phyloP scores from a whole-genome alignment of 768 basidiomycete species.

The Steccherinum ochraceum region DNA sequence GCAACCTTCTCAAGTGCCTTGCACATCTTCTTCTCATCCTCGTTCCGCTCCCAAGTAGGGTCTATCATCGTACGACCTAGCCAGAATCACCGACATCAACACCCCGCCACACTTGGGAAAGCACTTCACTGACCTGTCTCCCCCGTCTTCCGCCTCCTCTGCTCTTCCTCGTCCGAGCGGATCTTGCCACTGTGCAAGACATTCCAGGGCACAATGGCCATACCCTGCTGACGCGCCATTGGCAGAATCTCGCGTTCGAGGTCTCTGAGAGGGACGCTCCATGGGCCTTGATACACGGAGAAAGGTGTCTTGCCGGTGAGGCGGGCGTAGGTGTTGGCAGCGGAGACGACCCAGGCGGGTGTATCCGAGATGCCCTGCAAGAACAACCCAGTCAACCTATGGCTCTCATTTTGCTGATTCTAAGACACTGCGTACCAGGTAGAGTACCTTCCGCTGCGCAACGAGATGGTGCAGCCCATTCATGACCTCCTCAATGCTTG shows the following conservation, averaged over 20 bases:
- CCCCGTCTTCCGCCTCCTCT: slow-evolving; percentile 13
- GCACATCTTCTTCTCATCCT: slow-evolving; percentile 36
- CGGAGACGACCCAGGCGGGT: slow-evolving; percentile 28
- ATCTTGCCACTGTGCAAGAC: slow-evolving; percentile 30
- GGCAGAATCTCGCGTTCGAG: slow-evolving; percentile 39
- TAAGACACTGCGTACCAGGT: slow-evolving; percentile 11
- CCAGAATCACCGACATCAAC: no score
- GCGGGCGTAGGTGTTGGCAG: slow-evolving; percentile 34
- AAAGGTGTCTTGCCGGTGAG: slow-evolving; percentile 33
- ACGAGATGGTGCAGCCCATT: slow-evolving; percentile 29
- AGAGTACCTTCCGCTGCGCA: slow-evolving; percentile 30
- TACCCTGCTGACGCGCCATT: slow-evolving; percentile 20
- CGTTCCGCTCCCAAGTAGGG: slow-evolving; percentile 39
- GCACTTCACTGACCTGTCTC: no score
- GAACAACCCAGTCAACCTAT: not conserved
- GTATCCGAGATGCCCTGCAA: slow-evolving; percentile 18
- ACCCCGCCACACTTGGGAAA: not conserved
- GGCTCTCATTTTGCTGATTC: not conserved
- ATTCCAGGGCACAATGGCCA: slow-evolving; percentile 33
- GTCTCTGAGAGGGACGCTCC: slow-evolving; percentile 25
- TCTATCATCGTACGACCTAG: slow-evolving; percentile 28
- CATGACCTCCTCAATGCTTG: slow-evolving; percentile 33
- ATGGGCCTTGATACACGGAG: slow-evolving; percentile 32
- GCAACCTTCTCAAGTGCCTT: slow-evolving; percentile 47
- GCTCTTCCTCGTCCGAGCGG: slow-evolving; percentile 28